Evolutionary conservation across 2,329 filamentous ascomycete genomes (phyloP).

Genomic region (Exophiala phaeomuriformis): DNA sequence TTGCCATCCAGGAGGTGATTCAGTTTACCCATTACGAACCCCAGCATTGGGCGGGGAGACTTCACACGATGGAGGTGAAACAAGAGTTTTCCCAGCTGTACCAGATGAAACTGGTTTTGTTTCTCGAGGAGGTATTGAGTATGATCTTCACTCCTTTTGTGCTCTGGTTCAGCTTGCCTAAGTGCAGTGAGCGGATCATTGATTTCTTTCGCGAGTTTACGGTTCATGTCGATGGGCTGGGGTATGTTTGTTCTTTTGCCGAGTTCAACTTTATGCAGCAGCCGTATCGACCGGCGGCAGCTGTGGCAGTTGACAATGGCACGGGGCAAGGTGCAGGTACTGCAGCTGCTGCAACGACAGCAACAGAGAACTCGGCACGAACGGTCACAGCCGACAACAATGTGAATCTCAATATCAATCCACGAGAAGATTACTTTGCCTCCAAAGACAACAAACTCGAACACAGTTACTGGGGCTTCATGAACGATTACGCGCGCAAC

Average conservation of each 20-base stretch:
- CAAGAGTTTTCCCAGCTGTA: constrained; percentile 84
- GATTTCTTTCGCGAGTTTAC: constrained; percentile 99
- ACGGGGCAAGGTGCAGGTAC: constrained; percentile 10
- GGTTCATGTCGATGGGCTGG: constrained; percentile 89
- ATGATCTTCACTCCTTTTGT: constrained; percentile 89
- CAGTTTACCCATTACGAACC: constrained; percentile 90
- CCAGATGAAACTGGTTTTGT: constrained; percentile 85
- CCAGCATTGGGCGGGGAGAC: constrained; percentile 73
- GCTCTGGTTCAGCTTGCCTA: constrained; percentile 76
- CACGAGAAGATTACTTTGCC: constrained; percentile 85
- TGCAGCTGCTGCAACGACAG: not conserved
- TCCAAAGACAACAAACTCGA: constrained; percentile 98
- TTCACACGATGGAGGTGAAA: constrained; percentile 93
- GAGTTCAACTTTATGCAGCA: constrained; percentile 95
- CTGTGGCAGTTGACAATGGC: constrained; percentile 31
- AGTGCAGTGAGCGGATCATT: constrained; percentile 83
- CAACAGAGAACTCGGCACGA: constrained; percentile 37
- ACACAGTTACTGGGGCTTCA: constrained; percentile 90
- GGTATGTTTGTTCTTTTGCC: constrained; percentile 94
- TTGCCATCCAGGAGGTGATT: constrained; percentile 78
- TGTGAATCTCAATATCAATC: not conserved
- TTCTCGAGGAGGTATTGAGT: constrained; percentile 83
- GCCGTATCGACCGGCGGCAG: constrained; percentile 32
- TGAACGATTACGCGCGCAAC: constrained; percentile 81
- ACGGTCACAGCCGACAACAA: not conserved